These are phyloP conservation scores for Solanum ahanhuiri DNA, from an alignment of 257 asterid species.

Conservation along the genomic window DNA sequence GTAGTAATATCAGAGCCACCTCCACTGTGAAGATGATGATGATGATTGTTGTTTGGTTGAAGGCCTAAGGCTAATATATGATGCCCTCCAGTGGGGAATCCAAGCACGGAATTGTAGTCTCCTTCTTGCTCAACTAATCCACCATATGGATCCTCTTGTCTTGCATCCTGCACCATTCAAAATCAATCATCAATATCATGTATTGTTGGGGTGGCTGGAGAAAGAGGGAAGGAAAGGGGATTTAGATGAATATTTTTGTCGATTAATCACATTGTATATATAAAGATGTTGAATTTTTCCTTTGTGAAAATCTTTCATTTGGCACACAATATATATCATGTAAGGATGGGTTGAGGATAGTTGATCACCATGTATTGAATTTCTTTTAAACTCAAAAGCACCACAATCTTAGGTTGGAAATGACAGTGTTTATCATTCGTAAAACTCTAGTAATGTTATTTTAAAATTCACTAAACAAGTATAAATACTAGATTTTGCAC, in stretches of 20 bases:
- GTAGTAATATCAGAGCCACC: conserved; percentile 83
- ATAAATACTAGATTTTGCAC: background rate
- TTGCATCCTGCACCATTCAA: conserved; percentile 40
- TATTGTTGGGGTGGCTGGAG: background rate
- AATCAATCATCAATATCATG: background rate
- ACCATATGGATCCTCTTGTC: conserved; percentile 83
- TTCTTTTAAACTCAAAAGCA: background rate
- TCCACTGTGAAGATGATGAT: conserved; percentile 43
- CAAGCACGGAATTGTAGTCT: conserved; percentile 52
- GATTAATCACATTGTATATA: too few species aligned
- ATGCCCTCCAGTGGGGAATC: conserved; percentile 6
- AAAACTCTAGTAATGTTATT: background rate
- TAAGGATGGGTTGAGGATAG: background rate
- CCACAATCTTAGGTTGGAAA: too few species aligned
- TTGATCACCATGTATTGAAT: background rate
- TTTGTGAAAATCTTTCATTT: background rate
- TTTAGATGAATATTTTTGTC: too few species aligned
- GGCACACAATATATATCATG: background rate
- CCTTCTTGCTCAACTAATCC: conserved; percentile 83
- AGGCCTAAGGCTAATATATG: conserved; percentile 43
- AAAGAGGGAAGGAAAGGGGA: background rate
- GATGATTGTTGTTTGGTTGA: conserved; percentile 27
- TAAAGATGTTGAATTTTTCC: too few species aligned
- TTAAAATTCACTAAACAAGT: background rate
- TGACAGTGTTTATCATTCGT: background rate